These are phyloP conservation scores for Austroboletus niveus DNA, from an alignment of 1,284 basidiomycete genomes.

Conservation along the genomic window DNA sequence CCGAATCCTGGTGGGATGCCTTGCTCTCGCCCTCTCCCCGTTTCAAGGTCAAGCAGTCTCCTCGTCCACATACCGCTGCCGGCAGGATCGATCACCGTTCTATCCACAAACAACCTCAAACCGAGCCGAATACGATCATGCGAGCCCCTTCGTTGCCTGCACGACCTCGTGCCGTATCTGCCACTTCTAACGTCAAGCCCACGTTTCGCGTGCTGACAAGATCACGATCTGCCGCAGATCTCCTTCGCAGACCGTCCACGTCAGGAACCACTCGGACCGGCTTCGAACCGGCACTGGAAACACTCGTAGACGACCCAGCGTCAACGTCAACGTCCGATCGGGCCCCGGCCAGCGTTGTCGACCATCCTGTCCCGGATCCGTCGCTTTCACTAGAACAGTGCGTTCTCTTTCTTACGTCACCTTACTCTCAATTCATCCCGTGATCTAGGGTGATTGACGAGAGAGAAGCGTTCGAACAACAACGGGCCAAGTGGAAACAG, in stretches of 20 bases:
- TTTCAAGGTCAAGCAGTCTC: slow-evolving; percentile 44
- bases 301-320: slow-evolving; percentile 14
- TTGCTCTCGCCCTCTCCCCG: slow-evolving; percentile 70
- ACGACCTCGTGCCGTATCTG: slow-evolving; percentile 26
- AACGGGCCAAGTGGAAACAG: slow-evolving; percentile 63
- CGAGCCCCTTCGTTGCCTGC: slow-evolving; percentile 2
- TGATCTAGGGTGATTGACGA: slow-evolving; percentile 60
- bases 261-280: slow-evolving; percentile 4
- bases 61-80: slow-evolving; percentile 4
- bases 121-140: slow-evolving; percentile 1
- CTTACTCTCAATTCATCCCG: not conserved
- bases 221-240: slow-evolving; percentile 46
- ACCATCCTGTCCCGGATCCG: slow-evolving; percentile 53
- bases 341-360: slow-evolving; percentile 50
- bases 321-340: slow-evolving; percentile 13
- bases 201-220: slow-evolving; percentile 43
- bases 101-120: slow-evolving; percentile 43
- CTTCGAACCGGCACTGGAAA: slow-evolving; percentile 24
- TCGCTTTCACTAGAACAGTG: slow-evolving; percentile 61
- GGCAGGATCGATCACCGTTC: slow-evolving; percentile 49
- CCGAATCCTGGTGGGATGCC: slow-evolving; percentile 79
- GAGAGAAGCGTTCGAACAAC: slow-evolving; percentile 52
- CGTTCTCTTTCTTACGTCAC: slow-evolving; percentile 21
- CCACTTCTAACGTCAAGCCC: slow-evolving; percentile 14
- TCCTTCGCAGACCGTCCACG: slow-evolving; percentile 11